Conservation (phyloP, 768 basidiomycete species). For the Xerocomus spinulosus region DNA sequence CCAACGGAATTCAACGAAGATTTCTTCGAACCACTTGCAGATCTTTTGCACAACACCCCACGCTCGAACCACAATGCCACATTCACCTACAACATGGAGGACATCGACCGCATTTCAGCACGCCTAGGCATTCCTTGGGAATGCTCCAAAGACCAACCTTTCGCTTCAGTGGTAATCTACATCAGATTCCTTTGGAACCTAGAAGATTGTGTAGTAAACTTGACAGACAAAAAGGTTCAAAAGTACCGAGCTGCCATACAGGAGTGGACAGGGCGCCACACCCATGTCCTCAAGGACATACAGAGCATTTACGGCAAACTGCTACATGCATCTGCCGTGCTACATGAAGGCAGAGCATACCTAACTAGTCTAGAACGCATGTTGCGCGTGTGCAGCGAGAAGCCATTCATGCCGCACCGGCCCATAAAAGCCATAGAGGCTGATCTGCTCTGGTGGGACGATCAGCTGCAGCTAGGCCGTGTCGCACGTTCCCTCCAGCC, state of each 20-base stretch:
- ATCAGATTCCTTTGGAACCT: slow-evolving; percentile 37
- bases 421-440: not conserved
- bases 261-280: not conserved
- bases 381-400: slow-evolving; percentile 21
- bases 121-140: slow-evolving; percentile 8
- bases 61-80: not conserved
- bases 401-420: slow-evolving; percentile 30
- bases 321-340: slow-evolving; percentile 13
- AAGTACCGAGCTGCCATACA: slow-evolving; percentile 12
- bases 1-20: slow-evolving; percentile 4
- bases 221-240: slow-evolving; percentile 23
- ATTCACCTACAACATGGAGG: not conserved
- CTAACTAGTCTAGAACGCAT: slow-evolving; percentile 39
- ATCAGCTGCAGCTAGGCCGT: not conserved
- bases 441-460: not conserved
- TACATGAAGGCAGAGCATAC: slow-evolving; percentile 34
- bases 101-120: not conserved
- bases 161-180: not conserved
- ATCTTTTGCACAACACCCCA: not conserved
- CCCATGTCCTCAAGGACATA: slow-evolving; percentile 5
- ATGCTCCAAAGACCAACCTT: slow-evolving; percentile 7
- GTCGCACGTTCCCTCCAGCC: no score
- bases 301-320: slow-evolving; percentile 9
- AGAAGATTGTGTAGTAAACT: slow-evolving; percentile 10
- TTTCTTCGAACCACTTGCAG: not conserved